These are phyloP conservation scores for Echeveria elegans DNA, from an alignment of 164 flowering plant species.

Conservation along the genomic window DNA sequence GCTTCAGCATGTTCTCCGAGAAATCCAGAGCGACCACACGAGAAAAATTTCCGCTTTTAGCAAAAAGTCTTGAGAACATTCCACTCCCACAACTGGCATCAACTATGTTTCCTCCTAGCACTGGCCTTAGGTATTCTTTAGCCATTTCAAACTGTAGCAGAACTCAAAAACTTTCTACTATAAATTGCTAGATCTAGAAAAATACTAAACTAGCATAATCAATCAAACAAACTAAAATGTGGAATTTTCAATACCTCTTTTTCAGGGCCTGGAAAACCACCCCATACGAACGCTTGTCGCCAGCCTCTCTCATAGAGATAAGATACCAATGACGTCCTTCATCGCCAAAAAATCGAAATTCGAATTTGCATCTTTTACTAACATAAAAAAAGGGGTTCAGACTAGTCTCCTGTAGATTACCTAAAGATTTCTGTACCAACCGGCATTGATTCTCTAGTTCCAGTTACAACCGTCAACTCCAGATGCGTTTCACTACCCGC, in stretches of 20 bases:
- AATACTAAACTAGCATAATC: background rate
- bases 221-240: background rate
- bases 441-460: conserved; percentile 46
- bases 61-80: conserved; percentile 65
- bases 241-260: conserved; percentile 48
- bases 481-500: conserved; percentile 39
- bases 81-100: conserved; percentile 99
- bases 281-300: conserved; percentile 70
- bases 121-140: conserved; percentile 60
- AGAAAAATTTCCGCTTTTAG: conserved; percentile 76
- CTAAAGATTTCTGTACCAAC: conserved; percentile 66
- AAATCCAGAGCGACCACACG: conserved; percentile 78
- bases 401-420: conserved; percentile 18
- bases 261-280: conserved; percentile 86
- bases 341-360: background rate
- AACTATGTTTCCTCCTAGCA: conserved; percentile 68
- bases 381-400: background rate
- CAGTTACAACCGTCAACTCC: conserved; percentile 55
- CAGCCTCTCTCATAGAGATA: conserved; percentile 92
- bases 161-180: background rate
- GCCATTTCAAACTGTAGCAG: conserved; percentile 82
- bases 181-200: background rate
- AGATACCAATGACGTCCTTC: conserved; percentile 60
- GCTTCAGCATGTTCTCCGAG: conserved; percentile 76
- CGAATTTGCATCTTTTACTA: background rate